Evolutionary conservation across 495 filamentous ascomycete genomes (phyloP), one percentile per base, ranked within the genome.

Genomic region (Penicillium tannophilum): DNA sequence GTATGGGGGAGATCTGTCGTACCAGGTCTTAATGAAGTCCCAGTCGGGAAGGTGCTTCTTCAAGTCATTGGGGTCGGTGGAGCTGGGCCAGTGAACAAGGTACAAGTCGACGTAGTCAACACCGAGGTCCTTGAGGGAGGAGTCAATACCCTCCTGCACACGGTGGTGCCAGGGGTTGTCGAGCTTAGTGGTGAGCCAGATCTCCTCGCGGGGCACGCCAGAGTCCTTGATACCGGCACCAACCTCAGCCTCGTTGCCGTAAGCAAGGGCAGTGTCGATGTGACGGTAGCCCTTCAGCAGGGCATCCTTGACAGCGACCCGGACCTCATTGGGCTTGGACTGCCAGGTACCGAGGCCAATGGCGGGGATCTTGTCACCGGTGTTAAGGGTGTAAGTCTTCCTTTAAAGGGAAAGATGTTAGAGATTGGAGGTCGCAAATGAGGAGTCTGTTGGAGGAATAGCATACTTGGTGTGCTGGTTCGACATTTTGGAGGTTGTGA

Each of bases 121-220:
- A 10, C 84, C 87, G 20, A 96, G 80, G 63, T 79, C 81, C 74
- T 87, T 84, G 54, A 95, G 80, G 5, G 86, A 90, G 30, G 73
- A 77, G 33, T 84, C 80, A 61, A 95, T 84, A 42, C 86, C 90
- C 69, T 90, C 84, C 43, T 86, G 71, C 8, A 89, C 86, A 43
- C 79, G 73, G 64, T 88, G 82, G 77, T 96, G 91, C 83, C 85
- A 90, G 51, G 86, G 76, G 80, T 93, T 93, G 76, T 91, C 85
- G 52, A 94, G 83, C 82, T 95, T 96, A 61, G 91, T 94, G 44
- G 91, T 93, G 70, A 95, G 76, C 84, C 87, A 96, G 72, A 96
- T 88, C 71, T 95, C 79, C 33, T 86, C 81, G 41, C 91, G 87
- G 30, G 90, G 88, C 1, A 96, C 86, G 44, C 90, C 90, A 10